Evolutionary conservation across 2,329 filamentous ascomycete species (phyloP).

Genomic region (Trichoderma sp.): DNA sequence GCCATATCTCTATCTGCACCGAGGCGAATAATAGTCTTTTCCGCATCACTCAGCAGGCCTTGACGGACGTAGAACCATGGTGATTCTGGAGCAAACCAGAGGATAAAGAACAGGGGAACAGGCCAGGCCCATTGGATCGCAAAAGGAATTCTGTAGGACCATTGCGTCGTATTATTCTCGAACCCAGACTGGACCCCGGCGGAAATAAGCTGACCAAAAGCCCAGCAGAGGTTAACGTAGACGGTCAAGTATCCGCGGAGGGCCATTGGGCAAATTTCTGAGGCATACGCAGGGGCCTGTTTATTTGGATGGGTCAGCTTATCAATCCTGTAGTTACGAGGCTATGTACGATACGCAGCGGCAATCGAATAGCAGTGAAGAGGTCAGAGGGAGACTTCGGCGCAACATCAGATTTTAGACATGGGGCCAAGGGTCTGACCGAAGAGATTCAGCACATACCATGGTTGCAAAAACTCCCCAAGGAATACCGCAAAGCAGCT

Average conservation of each 20-base stretch:
- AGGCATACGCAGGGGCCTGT: conserved; percentile 21
- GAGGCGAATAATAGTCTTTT: conserved; percentile 57
- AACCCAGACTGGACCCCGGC: conserved; percentile 37
- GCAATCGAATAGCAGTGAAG: background rate
- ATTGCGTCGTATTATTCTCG: conserved; percentile 29
- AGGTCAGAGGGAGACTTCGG: background rate
- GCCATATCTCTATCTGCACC: conserved; percentile 54
- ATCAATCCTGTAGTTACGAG: background rate
- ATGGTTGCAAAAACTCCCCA: background rate
- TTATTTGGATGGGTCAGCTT: background rate
- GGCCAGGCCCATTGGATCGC: conserved; percentile 40
- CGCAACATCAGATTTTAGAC: background rate
- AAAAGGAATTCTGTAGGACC: conserved; percentile 41
- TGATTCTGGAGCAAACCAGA: conserved; percentile 34
- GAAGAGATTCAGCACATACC: background rate
- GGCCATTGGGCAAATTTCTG: conserved; percentile 23
- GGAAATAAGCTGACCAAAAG: conserved; percentile 39
- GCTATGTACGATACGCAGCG: background rate
- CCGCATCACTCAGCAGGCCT: conserved; percentile 48
- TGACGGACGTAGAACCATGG: conserved; percentile 34
- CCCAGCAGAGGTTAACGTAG: conserved; percentile 42
- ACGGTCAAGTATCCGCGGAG: conserved; percentile 32
- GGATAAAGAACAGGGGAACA: conserved; percentile 30
- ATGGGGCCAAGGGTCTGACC: background rate
- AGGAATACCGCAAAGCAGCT: background rate